phyloP scores from a whole-genome alignment of 1,284 basidiomycete genomes.

The Termitomyces sp. region DNA sequence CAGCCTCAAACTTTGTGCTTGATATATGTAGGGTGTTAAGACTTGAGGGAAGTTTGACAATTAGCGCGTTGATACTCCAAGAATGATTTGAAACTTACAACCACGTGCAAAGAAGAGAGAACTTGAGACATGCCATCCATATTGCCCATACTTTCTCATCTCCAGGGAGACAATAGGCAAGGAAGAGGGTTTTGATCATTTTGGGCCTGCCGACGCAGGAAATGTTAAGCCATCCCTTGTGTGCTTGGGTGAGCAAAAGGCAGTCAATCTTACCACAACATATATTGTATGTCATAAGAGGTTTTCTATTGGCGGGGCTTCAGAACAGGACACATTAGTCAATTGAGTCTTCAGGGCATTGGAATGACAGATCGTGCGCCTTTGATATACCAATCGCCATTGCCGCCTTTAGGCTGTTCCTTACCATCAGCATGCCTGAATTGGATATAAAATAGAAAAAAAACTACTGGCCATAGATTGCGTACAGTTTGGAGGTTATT shows the following conservation, averaged over 20 bases:
- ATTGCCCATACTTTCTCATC: conserved; percentile 77
- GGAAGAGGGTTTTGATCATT: conserved; percentile 91
- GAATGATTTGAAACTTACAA: too few species aligned
- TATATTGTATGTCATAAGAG: conserved; percentile 85
- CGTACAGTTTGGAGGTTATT: conserved; percentile 66
- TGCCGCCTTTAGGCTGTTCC: conserved; percentile 26
- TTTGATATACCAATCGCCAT: conserved; percentile 87
- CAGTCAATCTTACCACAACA: conserved; percentile 57
- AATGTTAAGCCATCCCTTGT: background rate
- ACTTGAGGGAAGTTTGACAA: too few species aligned
- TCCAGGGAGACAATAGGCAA: conserved; percentile 85
- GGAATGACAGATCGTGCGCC: conserved; percentile 42
- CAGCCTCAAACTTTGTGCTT: too few species aligned
- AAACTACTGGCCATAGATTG: background rate
- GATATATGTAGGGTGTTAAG: too few species aligned
- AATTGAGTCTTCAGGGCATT: background rate
- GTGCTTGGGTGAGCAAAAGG: background rate
- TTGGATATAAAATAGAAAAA: background rate
- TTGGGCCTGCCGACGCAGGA: conserved; percentile 62
- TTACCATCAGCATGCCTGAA: conserved; percentile 57
- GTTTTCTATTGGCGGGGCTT: conserved; percentile 40
- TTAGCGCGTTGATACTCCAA: too few species aligned
- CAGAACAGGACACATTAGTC: background rate
- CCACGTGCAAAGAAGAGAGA: too few species aligned
- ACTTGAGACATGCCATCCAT: conserved; percentile 92